These are phyloP conservation scores for Linnemannia schmuckeri DNA, from an alignment of 192 early-diverging fungal species.

Conservation along the genomic window DNA sequence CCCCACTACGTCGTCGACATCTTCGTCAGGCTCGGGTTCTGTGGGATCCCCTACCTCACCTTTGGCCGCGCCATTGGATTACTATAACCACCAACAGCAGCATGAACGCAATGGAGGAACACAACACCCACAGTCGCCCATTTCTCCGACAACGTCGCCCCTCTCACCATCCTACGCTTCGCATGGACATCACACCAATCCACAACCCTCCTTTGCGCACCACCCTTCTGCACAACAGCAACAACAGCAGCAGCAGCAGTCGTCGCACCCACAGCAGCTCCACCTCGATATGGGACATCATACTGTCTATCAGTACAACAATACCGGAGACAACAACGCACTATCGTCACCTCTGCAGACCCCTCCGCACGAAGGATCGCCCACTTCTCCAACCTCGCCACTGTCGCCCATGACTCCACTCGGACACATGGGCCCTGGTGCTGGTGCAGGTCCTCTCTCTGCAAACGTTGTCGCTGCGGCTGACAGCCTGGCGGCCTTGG, in stretches of 20 bases:
- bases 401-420: constrained; percentile 24
- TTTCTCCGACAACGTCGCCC: neutral
- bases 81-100: neutral
- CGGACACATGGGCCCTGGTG: neutral
- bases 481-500: neutral
- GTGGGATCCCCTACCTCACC: neutral
- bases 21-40: neutral
- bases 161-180: neutral
- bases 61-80: neutral
- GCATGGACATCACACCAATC: neutral
- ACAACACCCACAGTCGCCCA: neutral
- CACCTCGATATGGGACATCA: neutral
- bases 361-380: constrained; percentile 17
- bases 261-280: neutral
- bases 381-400: constrained; percentile 25
- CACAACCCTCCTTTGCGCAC: neutral
- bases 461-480: neutral
- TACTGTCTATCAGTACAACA: neutral
- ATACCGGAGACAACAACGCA: neutral
- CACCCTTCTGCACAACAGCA: neutral
- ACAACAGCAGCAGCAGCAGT: neutral
- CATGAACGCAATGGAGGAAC: neutral
- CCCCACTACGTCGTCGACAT: neutral
- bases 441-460: neutral
- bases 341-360: constrained; percentile 17